These are phyloP conservation scores for Penicillium sp. DNA, from an alignment of 2,329 filamentous ascomycete species.

Conservation along the genomic window DNA sequence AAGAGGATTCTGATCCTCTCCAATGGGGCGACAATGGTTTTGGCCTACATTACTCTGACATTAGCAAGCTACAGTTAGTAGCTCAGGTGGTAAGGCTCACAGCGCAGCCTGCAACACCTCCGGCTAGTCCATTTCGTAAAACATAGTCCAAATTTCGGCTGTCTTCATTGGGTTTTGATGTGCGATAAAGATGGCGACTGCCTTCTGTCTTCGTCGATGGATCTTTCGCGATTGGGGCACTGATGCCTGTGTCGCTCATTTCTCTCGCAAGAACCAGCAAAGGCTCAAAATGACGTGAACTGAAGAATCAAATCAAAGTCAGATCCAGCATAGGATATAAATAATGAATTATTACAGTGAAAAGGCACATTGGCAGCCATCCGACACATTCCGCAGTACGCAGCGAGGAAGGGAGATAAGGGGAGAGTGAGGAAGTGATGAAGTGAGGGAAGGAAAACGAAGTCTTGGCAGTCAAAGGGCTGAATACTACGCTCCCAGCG, in stretches of 20 bases:
- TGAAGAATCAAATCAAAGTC: background rate
- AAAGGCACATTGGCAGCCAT: background rate
- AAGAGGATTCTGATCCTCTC: constrained; percentile 9
- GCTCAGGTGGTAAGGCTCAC: constrained; percentile 52
- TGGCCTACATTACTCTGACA: background rate
- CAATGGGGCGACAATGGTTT: constrained; percentile 6
- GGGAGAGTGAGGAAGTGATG: background rate
- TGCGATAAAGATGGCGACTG: too few relatives aligned
- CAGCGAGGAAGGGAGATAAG: background rate
- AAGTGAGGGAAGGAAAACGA: background rate
- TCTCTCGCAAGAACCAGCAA: too few relatives aligned
- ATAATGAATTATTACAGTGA: background rate
- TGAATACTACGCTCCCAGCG: background rate
- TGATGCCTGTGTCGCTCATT: background rate
- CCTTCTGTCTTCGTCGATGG: background rate
- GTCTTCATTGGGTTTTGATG: background rate
- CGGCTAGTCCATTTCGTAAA: constrained; percentile 77
- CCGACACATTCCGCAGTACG: background rate
- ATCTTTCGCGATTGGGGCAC: background rate
- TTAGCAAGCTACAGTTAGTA: background rate
- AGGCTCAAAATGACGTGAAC: background rate
- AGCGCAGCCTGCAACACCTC: constrained; percentile 84
- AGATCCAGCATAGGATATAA: background rate
- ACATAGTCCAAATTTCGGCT: constrained; percentile 80
- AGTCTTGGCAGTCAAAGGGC: background rate